Evolutionary conservation across 495 filamentous ascomycete species (phyloP).

Genomic region (Bryoglossum gracile): DNA sequence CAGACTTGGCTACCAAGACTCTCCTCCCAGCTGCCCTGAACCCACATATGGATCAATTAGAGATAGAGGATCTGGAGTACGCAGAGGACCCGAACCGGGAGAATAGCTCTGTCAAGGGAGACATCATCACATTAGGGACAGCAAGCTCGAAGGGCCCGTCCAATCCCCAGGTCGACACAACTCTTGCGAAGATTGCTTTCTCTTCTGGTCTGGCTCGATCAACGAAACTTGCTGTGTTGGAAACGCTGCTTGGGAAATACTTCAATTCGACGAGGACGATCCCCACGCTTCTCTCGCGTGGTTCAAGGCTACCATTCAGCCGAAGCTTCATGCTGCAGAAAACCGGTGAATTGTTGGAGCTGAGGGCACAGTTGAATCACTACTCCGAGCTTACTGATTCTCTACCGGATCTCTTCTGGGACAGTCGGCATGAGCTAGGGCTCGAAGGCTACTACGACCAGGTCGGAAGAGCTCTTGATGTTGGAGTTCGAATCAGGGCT

Average conservation of each 20-base stretch:
- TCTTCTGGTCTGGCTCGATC: conserved; percentile 89
- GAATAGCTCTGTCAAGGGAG: conserved; percentile 73
- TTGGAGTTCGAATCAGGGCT: conserved; percentile 83
- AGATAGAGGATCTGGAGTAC: conserved; percentile 89
- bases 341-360: conserved; percentile 83
- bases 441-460: conserved; percentile 91
- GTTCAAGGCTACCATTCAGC: conserved; percentile 59
- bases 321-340: conserved; percentile 80
- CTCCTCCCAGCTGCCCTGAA: conserved; percentile 67
- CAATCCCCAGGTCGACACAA: conserved; percentile 55
- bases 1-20: conserved; percentile 63
- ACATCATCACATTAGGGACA: conserved; percentile 85
- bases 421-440: conserved; percentile 72
- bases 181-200: conserved; percentile 91
- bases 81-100: conserved; percentile 67
- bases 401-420: conserved; percentile 95
- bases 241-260: conserved; percentile 73
- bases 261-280: conserved; percentile 78
- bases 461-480: conserved; percentile 83
- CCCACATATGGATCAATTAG: conserved; percentile 60
- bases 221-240: conserved; percentile 93
- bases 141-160: conserved; percentile 23
- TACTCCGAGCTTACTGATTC: conserved; percentile 96
- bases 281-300: conserved; percentile 61
- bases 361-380: conserved; percentile 89